A percentile compares a stretch with the other conserved stretches of the same genome.
phyloP scores from a whole-genome alignment of 2,329 filamentous ascomycete species.

The Cladosporium halotolerans region DNA sequence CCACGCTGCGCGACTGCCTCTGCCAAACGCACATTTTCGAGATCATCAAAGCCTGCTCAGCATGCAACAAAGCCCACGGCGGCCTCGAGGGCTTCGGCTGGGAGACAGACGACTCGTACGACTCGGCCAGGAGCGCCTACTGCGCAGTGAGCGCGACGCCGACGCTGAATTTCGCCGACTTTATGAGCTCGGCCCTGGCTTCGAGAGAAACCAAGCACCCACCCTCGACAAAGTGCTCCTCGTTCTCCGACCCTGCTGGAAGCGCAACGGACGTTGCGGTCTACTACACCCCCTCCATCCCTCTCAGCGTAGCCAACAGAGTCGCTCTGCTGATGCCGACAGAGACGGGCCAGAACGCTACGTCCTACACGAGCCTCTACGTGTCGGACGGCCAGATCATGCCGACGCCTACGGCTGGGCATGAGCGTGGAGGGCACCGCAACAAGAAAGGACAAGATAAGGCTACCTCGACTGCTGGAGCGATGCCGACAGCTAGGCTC shows the following conservation, averaged over 20 bases:
- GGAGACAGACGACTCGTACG: conserved; percentile 6
- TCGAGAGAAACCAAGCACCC: neutral
- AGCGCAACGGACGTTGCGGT: conserved; percentile 23
- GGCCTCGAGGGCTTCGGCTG: conserved; percentile 6
- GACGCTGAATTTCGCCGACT: conserved; percentile 17
- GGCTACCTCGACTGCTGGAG: neutral
- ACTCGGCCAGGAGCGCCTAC: conserved; percentile 18
- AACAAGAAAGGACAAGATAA: neutral
- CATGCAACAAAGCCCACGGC: conserved; percentile 22
- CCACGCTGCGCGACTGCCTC: conserved; percentile 23
- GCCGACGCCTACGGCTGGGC: conserved; percentile 7
- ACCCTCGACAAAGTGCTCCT: conserved; percentile 14
- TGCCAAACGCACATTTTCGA: conserved; percentile 24
- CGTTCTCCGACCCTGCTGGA: conserved; percentile 16
- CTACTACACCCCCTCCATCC: conserved; percentile 24
- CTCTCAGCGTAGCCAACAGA: conserved; percentile 13
- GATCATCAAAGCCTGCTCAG: conserved; percentile 16
- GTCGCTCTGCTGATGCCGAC: conserved; percentile 11
- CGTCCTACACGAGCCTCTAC: conserved; percentile 1
- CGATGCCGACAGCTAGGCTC: neutral
- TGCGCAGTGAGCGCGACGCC: conserved; percentile 25
- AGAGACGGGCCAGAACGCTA: conserved; percentile 14
- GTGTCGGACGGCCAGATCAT: conserved; percentile 17
- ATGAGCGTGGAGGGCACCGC: neutral
- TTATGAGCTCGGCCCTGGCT: neutral